Base-by-base conservation (phyloP, 108 stramenopile species). In the Skeletonema marinoi region DNA sequence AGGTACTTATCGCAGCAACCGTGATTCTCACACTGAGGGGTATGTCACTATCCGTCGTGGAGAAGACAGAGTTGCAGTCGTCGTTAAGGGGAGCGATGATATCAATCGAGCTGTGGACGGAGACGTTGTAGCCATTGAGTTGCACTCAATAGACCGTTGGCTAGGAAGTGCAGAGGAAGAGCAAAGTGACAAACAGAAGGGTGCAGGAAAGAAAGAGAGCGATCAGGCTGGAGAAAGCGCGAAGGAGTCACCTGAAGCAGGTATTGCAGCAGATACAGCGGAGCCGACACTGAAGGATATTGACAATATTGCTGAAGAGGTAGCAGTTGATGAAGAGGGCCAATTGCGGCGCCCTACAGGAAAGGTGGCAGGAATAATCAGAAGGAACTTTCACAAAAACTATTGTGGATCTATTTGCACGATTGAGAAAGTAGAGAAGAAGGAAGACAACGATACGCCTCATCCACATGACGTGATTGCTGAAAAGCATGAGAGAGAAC, bases 41-140 rank as follows among this genome's bases (percentile, higher is more conserved):
- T 83, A 81, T 71, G 91, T 96, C 6, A 96, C 90, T 11, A 84
- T 96, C 46, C 85, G 92, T 9, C 73, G 86, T 32, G 92, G 90
- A 32, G 89, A 90, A 7, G 92, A 94, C 56, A 64, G 90, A n/a
- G 87, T 94, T 25, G 90, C 89, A 17, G 88, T 95, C 17, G 85
- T 87, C 4, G 83, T 98, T 35, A 21, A 70, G 31, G 89, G 91
- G 3, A 46, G 39, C 13, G 25, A 42, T 44, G 77, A 94, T 83
- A 83, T 96, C 29, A 99, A 99, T 83, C 86, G 99, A 50, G 98
- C 97, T 0, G 84, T 98, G 25, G 97, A 98, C 69, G 99, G 98
- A 2, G 99, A 99, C 74, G 71, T 96, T 13, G 99, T 99, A 19
- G 97, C 96, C 6, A 81, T 99, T 59, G 90, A 90, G 38, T 70